These are phyloP conservation scores for Trapa incisa DNA, from an alignment of 345 rosid species.

Conservation along the genomic window DNA sequence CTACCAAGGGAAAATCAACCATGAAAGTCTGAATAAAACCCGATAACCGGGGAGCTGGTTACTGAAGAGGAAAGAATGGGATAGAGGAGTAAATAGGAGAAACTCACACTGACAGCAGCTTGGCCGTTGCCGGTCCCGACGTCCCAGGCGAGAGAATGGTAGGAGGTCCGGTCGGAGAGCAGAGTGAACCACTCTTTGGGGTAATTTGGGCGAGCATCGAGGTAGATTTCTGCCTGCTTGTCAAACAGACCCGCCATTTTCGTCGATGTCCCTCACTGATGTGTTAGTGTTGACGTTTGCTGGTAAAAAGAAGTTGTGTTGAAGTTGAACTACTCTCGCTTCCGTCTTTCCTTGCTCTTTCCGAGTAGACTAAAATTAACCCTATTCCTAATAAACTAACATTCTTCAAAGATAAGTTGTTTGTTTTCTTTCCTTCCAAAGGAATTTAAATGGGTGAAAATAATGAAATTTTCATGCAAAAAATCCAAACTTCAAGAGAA, in stretches of 20 bases:
- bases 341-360: no score
- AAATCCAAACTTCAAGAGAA: no score
- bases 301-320: no score
- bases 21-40: background rate
- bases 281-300: no score
- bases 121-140: conserved; percentile 67
- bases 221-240: conserved; percentile 48
- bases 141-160: conserved; percentile 51
- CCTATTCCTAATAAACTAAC: no score
- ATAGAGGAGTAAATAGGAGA: background rate
- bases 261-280: no score
- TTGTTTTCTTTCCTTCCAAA: no score
- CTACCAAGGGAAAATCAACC: background rate
- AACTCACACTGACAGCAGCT: conserved; percentile 45
- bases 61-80: background rate
- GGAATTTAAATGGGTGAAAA: no score
- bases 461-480: no score
- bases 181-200: conserved; percentile 44
- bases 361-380: no score
- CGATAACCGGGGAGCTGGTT: background rate
- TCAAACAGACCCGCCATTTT: conserved; percentile 52
- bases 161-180: conserved; percentile 37
- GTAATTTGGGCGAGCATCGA: conserved; percentile 48
- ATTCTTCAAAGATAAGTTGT: no score
- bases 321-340: no score